Base-by-base conservation (phyloP, 208 protist genomes). In the Acanthamoeba healyi region DNA sequence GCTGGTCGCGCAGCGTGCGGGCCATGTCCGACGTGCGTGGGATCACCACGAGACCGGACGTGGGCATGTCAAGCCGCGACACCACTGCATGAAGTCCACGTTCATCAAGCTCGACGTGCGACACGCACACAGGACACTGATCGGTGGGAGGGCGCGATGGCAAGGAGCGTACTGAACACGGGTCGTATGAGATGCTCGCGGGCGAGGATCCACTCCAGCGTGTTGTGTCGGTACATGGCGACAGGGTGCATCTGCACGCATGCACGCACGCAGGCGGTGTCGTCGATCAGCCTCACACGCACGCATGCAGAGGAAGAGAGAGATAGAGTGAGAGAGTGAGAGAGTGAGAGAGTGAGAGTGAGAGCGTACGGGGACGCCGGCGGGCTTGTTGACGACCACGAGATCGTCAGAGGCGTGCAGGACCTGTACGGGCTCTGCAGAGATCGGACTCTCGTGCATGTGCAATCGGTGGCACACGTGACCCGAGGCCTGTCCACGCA, bases 171-270 rank as follows among this genome's bases (percentile, higher is more conserved):
- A 91, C 84, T 44, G 36, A 72, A 70, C 14, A 91, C 19, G 34
- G 84, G 56, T 5, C 42, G 32, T n/a, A 96, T 58, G 7, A 51
- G 34, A 67, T 94, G 42, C 49, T 98, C 97, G 17, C 38, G 61
- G 1, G 98, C 97, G 17, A 99, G 65, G 40, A 99, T 97, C 44
- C 96, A 98, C 14, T 98, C 97, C 12, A 99, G 94, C 40, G 98
- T 96, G 95, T 99, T 99, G 86, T 98, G 98, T 79, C 98, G 96
- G 94, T 97, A 99, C 61, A 97, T 87, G 36, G 98, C 98, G 4
- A 98, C 98, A 0, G 98, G 98, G 92, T 99, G 98, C 74, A 94
- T 88, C 92, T 94, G 70, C 10, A 19, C 6, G 0, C 67, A 40
- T 79, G 26, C 74, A 14, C 22, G 32, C 1, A 12, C 2, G 29